A percentile compares a stretch with the other conserved stretches of the same genome.
Conservation (phyloP, 2,329 filamentous ascomycete species). For the Chrysosporium keratinophilum region DNA sequence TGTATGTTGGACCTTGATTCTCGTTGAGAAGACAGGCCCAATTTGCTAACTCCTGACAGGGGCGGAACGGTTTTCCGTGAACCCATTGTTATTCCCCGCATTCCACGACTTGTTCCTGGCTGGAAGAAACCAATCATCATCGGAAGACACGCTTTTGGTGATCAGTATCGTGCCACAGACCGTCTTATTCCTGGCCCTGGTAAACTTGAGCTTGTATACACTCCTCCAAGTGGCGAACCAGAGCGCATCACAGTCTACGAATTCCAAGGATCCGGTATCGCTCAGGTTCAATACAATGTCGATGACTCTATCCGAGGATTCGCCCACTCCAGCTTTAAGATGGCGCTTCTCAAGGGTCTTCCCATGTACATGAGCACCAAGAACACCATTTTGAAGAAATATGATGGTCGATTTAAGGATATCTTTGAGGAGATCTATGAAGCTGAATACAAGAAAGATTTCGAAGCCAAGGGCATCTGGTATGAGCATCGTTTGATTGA, state of each 20-base stretch:
- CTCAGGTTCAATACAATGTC: constrained; percentile 97
- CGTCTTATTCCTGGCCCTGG: constrained; percentile 69
- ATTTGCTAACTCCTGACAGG: constrained; percentile 27
- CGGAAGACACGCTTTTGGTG: constrained; percentile 93
- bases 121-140: constrained; percentile 99
- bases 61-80: constrained; percentile 98
- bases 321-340: constrained; percentile 92
- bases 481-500: constrained; percentile 99
- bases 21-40: neutral
- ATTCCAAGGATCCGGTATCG: constrained; percentile 76
- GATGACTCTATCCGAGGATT: constrained; percentile 91
- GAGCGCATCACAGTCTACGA: constrained; percentile 83
- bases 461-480: constrained; percentile 90
- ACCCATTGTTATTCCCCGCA: constrained; percentile 88
- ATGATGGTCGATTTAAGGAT: constrained; percentile 98
- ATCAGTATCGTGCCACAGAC: constrained; percentile 98
- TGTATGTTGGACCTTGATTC: constrained; percentile 33
- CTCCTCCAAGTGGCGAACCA: constrained; percentile 59
- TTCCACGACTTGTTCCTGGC: constrained; percentile 86
- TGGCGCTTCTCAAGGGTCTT: constrained; percentile 73
- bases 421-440: constrained; percentile 98
- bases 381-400: constrained; percentile 99
- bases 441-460: constrained; percentile 70
- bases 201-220: constrained; percentile 91
- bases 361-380: constrained; percentile 99